These are phyloP conservation scores for Nicotiana rustica DNA, from an alignment of 305 asterid species.

Conservation along the genomic window DNA sequence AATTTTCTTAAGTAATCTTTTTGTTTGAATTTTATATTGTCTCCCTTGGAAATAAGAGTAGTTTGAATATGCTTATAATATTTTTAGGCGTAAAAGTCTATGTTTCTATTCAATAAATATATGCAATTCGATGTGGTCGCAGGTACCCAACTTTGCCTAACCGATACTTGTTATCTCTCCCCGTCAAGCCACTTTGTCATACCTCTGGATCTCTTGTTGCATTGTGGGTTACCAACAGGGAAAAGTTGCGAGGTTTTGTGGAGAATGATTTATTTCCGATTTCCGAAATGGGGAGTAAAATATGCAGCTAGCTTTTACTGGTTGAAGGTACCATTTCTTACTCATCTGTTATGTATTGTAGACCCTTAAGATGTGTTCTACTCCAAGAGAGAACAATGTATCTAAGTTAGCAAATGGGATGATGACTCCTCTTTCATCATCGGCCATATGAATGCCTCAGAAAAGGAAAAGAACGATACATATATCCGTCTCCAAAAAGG, in stretches of 20 bases:
- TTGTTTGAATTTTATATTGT: too few relatives aligned
- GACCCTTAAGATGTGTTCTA: constrained; percentile 11
- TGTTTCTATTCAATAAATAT: constrained; percentile 19
- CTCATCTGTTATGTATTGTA: background rate
- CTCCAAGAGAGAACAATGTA: constrained; percentile 8
- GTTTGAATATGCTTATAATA: too few relatives aligned
- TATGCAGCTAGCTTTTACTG: constrained; percentile 79
- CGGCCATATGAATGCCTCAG: constrained; percentile 96
- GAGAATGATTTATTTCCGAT: constrained; percentile 83
- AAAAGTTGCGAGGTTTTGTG: constrained; percentile 76
- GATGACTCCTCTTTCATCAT: constrained; percentile 89
- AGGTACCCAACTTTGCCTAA: constrained; percentile 90
- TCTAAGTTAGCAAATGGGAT: constrained; percentile 60
- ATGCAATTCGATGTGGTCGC: constrained; percentile 31
- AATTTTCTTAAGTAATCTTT: too few relatives aligned
- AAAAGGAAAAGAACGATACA: too few relatives aligned
- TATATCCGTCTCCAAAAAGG: too few relatives aligned
- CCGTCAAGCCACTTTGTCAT: constrained; percentile 79
- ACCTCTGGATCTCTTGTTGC: constrained; percentile 80
- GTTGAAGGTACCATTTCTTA: constrained; percentile 68
- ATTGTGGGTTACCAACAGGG: constrained; percentile 95
- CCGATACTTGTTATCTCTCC: constrained; percentile 80
- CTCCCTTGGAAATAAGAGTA: too few relatives aligned
- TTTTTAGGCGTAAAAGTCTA: background rate
- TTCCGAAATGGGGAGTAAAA: constrained; percentile 86